Conservation (phyloP, 1,284 basidiomycete genomes). For the Puccinia horiana region DNA sequence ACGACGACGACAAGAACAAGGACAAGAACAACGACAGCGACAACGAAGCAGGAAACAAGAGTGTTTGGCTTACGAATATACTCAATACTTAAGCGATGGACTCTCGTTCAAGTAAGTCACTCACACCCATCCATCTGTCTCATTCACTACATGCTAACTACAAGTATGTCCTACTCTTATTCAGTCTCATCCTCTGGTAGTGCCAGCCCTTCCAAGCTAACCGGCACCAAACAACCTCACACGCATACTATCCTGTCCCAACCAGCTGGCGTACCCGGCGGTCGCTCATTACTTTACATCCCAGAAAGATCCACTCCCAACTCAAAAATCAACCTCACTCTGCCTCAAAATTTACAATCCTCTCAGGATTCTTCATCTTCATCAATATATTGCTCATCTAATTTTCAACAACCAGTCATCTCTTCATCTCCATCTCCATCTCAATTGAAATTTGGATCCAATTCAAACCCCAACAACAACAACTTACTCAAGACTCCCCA, state of each 20-base stretch:
- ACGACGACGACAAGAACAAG: neutral
- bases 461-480: neutral
- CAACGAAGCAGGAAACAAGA: neutral
- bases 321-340: neutral
- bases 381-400: neutral
- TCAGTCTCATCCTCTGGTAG: constrained; percentile 1
- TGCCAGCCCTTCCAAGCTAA: neutral
- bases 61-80: neutral
- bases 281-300: constrained; percentile 1
- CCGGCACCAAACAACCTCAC: neutral
- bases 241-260: neutral
- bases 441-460: neutral
- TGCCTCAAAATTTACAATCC: neutral
- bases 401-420: neutral
- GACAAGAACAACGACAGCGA: constrained; percentile 3
- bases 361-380: neutral
- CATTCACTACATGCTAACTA: neutral
- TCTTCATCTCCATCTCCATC: neutral
- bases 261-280: neutral
- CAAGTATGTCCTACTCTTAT: neutral
- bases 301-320: neutral
- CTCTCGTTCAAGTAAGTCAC: neutral
- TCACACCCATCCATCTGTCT: neutral
- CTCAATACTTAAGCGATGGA: neutral
- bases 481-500: constrained; percentile 1